Base-by-base conservation (phyloP, 352 stramenopile genomes). In the Pythium grandisporangium region DNA sequence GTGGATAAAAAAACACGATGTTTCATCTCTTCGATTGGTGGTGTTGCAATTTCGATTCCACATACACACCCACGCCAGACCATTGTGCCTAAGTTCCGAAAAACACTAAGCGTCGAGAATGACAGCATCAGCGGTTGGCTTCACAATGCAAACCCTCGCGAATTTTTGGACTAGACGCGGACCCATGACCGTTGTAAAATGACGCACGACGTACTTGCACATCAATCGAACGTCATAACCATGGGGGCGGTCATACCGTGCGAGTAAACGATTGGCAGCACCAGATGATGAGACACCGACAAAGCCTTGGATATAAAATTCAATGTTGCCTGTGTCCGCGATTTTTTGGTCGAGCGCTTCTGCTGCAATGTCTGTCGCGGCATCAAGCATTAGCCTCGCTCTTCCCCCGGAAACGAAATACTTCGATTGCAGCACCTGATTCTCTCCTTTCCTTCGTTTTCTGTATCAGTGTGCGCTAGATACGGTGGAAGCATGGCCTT, bases 51-150 rank as follows among this genome's bases (percentile, higher is more conserved):
- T n/a, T 41, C 32, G 42, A 45, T 26, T 38, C 27, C 13, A 45
- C 39, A 22, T 43, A 50, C 29, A 34, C 23, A 32, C 39, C 47
- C 47, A 55, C 19, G 21, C 4, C 14, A 49, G 26, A 19, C 30
- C 48, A 40, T 30, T 38, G 33, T 50, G 33, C 20, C 34, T 38
- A 24, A 55, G 29, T 25, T 50, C 14, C 30, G 45, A 23, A 37
- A 52, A 52, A 45, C 44, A 43, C 37, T 42, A 57, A 29, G 25
- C 49, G 40, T 57, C 49, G n/a, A 51, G 35, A 29, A 51, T 42
- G 47, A 34, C 34, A 21, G 19, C 45, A 32, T 52, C 36, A 27
- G 29, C 20, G 14, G 23, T 37, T 51, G 49, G 42, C 46, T 52
- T 52, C 20, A 52, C 41, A 24, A n/a, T 37, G 43, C 43, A 51